Conservation (phyloP, 2,329 filamentous ascomycete species). For the Neocucurbitaria cava region DNA sequence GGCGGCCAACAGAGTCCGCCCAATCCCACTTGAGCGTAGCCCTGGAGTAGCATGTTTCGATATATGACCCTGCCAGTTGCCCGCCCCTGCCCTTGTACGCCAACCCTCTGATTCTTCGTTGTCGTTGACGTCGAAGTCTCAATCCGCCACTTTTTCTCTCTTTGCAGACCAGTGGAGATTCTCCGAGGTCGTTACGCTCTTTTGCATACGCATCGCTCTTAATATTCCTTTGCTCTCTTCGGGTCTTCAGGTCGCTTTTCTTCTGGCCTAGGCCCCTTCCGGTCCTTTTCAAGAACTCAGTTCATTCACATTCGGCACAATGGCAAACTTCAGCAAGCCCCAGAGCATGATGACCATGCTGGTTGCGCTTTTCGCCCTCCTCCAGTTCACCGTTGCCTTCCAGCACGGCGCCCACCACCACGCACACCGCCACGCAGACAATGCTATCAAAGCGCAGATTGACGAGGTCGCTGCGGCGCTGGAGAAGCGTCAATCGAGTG, state of each 20-base stretch:
- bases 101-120: constrained; percentile 39
- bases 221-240: constrained; percentile 13
- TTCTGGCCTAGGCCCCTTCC: constrained; percentile 13
- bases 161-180: constrained; percentile 37
- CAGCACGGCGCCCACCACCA: constrained; percentile 34
- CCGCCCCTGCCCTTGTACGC: constrained; percentile 34
- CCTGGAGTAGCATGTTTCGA: constrained; percentile 26
- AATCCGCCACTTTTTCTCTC: constrained; percentile 23
- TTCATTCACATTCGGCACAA: constrained; percentile 17
- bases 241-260: constrained; percentile 13
- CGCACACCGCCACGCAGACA: constrained; percentile 26
- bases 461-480: constrained; percentile 32
- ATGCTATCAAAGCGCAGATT: constrained; percentile 31
- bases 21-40: constrained; percentile 27
- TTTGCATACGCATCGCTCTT: constrained; percentile 29
- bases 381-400: constrained; percentile 41
- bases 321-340: constrained; percentile 47
- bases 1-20: constrained; percentile 19
- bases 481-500: constrained; percentile 30
- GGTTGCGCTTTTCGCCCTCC: constrained; percentile 41
- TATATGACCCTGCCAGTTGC: constrained; percentile 41
- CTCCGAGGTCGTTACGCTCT: constrained; percentile 45
- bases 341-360: constrained; percentile 41
- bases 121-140: constrained; percentile 38
- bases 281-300: constrained; percentile 15